Evolutionary conservation across 2,329 filamentous ascomycete species (phyloP), one percentile per base, ranked within the genome.

Genomic region (Bipolaris victoriae): DNA sequence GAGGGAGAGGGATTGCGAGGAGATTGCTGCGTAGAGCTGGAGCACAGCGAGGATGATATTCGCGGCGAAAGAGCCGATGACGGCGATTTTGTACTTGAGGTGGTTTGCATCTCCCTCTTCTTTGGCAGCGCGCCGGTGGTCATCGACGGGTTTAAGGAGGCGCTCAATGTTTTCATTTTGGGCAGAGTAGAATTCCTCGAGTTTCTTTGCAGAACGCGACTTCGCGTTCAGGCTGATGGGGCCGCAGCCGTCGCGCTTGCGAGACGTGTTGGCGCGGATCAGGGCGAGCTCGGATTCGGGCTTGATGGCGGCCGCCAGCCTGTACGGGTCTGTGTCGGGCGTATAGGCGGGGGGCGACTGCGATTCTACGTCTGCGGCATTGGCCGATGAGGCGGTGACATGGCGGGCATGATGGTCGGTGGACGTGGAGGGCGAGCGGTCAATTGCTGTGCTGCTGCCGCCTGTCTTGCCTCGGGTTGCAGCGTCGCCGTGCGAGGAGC

Each of bases 141-240:
- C 92, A 71, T 97, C 92, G 2, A 98, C 94, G 2, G 90, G 89
- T 79, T 97, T 97, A 64, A 98, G 83, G 78, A 97, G 85, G 10
- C 91, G 87, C 79, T 97, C 87, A 65, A 99, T 99, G 68, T 91
- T 93, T 75, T 93, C 91, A 74, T 99, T 99, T 74, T 99, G 94
- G 29, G 84, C 83, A 74, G 91, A 86, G 82, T 98, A 98, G 80
- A 97, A 98, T 49, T 86, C 85, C 69, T 90, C 84, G 15, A 98
- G 75, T 69, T 85, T 88, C 63, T 80, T 82, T 13, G 83, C 76
- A 63, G 77, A 70, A 62, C 76, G 60, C n/a, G 74, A 76, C 31
- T 73, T 77, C 56, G 77, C 78, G 62, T 76, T 77, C 41, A 78
- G 74, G 46, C 72, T 73, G 13, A 82, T 69, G 10, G 81, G 78